These are phyloP conservation scores for Pinus tabuliformis DNA, from an alignment of 75 land plant species.

Conservation along the genomic window DNA sequence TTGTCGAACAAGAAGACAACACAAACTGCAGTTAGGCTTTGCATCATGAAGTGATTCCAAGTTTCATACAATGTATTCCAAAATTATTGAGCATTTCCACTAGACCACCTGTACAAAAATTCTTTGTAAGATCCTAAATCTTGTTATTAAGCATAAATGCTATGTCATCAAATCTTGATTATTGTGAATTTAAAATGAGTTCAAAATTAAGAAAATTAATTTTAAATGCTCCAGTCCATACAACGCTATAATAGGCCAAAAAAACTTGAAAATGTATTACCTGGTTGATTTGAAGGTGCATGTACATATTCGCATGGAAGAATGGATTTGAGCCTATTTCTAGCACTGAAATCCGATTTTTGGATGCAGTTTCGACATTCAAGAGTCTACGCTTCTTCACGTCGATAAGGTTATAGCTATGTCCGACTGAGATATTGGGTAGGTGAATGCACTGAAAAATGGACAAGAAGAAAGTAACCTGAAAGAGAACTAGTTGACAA, in stretches of 20 bases:
- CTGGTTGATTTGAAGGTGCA: slow-evolving; percentile 77
- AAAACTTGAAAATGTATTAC: slow-evolving; percentile 27
- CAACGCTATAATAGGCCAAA: not conserved
- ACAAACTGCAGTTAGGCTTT: slow-evolving; percentile 8
- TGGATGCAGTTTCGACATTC: slow-evolving; percentile 92
- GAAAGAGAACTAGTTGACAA: not conserved
- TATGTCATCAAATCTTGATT: not conserved
- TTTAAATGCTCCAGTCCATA: not conserved
- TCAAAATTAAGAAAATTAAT: not conserved
- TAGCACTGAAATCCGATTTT: slow-evolving; percentile 47
- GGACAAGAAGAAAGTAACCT: slow-evolving; percentile 1
- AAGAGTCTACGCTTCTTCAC: slow-evolving; percentile 40
- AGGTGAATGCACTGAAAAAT: slow-evolving; percentile 55
- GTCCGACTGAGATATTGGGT: slow-evolving; percentile 75
- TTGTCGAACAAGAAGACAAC: slow-evolving; percentile 20
- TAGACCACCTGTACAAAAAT: slow-evolving; percentile 3
- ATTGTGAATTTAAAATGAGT: not conserved
- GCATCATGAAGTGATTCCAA: not conserved
- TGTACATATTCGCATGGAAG: slow-evolving; percentile 98
- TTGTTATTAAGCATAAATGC: not conserved
- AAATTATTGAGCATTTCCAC: not conserved
- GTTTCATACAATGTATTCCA: not conserved
- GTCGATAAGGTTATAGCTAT: slow-evolving; percentile 86
- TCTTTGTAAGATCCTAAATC: not conserved
- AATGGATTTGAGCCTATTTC: slow-evolving; percentile 64